Conservation (phyloP, 192 early-diverging fungal genomes). For the Coemansia sp. region DNA sequence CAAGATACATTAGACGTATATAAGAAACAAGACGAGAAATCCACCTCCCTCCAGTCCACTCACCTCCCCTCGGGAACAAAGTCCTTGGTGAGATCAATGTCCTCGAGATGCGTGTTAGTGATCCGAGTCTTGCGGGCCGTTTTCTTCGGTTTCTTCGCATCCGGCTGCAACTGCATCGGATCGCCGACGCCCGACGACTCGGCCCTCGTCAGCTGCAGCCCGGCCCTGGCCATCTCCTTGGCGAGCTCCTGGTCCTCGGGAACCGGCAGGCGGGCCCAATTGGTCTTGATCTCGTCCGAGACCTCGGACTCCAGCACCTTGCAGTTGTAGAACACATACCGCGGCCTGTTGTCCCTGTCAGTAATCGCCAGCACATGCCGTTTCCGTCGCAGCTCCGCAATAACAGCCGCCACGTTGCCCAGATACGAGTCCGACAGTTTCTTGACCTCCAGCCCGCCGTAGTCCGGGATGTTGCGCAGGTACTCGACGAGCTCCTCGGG, state of each 20-base stretch:
- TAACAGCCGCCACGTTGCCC: slow-evolving; percentile 29
- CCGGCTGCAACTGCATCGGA: slow-evolving; percentile 29
- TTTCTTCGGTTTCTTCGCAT: slow-evolving; percentile 64
- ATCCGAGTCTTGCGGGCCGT: slow-evolving; percentile 71
- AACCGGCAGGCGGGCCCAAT: slow-evolving; percentile 67
- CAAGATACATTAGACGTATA: too few species aligned
- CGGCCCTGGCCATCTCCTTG: slow-evolving; percentile 65
- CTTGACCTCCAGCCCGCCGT: slow-evolving; percentile 72
- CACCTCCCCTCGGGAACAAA: slow-evolving; percentile 49
- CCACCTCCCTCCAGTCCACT: not conserved
- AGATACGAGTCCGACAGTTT: slow-evolving; percentile 76
- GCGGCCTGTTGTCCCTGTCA: slow-evolving; percentile 65
- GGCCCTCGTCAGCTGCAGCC: slow-evolving; percentile 72
- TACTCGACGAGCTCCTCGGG: slow-evolving; percentile 72
- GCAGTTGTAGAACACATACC: slow-evolving; percentile 70
- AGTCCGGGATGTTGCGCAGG: slow-evolving; percentile 57
- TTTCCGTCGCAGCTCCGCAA: slow-evolving; percentile 42
- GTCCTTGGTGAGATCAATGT: slow-evolving; percentile 75
- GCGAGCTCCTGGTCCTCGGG: slow-evolving; percentile 75
- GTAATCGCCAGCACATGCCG: slow-evolving; percentile 64
- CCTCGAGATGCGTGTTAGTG: slow-evolving; percentile 77
- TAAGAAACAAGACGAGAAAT: not conserved
- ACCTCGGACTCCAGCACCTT: slow-evolving; percentile 21
- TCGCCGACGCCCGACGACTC: slow-evolving; percentile 55
- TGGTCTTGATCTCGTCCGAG: slow-evolving; percentile 66